Conservation (phyloP, 352 stramenopile genomes). For the Phytophthora litchii region DNA sequence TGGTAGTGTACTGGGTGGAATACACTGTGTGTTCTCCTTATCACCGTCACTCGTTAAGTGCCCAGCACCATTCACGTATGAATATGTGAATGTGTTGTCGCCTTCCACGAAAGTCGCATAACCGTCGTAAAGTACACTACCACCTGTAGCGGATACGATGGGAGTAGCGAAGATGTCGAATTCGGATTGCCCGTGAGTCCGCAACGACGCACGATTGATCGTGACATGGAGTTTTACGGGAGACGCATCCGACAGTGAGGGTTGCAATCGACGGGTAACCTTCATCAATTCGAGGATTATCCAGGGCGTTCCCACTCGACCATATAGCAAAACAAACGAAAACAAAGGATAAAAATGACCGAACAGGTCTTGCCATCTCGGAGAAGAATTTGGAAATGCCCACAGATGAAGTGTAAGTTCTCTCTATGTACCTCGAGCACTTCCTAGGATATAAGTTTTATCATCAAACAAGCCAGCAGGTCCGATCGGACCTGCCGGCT, state of each 20-base stretch:
- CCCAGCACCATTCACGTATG: slow-evolving; percentile 24
- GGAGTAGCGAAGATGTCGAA: slow-evolving; percentile 44
- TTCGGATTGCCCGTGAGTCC: slow-evolving; percentile 34
- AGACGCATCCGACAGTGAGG: slow-evolving; percentile 8
- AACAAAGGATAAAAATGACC: no score
- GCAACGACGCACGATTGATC: slow-evolving; percentile 35
- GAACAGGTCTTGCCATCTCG: no score
- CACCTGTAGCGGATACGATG: slow-evolving; percentile 16
- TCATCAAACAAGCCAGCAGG: no score
- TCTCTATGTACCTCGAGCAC: no score
- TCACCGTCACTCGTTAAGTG: slow-evolving; percentile 19
- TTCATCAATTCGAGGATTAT: background rate
- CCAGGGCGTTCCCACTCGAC: background rate
- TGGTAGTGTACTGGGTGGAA: slow-evolving; percentile 19
- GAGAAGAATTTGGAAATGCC: no score
- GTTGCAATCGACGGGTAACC: background rate
- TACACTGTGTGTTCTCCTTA: slow-evolving; percentile 13
- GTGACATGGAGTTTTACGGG: slow-evolving; percentile 42
- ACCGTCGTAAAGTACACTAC: slow-evolving; percentile 37
- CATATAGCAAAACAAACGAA: no score
- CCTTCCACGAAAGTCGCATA: slow-evolving; percentile 28
- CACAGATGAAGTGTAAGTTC: no score
- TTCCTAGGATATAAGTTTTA: no score
- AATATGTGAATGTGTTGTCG: slow-evolving; percentile 26
- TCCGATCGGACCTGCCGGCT: no score